Base-by-base conservation (phyloP, 306 rosid genomes). In the Vicia sativa region DNA sequence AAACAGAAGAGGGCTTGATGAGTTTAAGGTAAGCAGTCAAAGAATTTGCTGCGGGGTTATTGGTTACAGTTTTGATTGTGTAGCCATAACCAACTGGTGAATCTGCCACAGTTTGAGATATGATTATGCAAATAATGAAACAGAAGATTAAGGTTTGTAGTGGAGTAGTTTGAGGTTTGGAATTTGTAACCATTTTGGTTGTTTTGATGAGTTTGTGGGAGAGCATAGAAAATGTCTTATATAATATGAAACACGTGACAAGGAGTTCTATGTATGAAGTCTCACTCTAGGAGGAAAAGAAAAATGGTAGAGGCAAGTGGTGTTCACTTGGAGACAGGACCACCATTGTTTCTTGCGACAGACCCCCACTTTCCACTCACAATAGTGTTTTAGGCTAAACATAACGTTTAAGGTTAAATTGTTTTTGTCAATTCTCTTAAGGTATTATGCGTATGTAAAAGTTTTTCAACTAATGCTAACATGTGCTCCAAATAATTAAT, bases 1-100 rank as follows among this genome's bases (percentile, higher is more conserved):
- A 86, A 16, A 82, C 64, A 13, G 85, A 50, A 37, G 96, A 82
- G 10, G 75, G 7, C 1, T 85, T 73, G 82, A 83, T 76, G 67
- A 92, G 87, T 29, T 29, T 61, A 75, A 92, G 96, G 77, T 67
- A 15, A n/a, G 95, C 91, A 13, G 78, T 78, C 61, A 89, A 67
- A 11, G 84, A 65, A 23, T 77, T 52, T 0, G 67, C 55, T 0
- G 80, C 50, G 12, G 69, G 50, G 41, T 74, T 62, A 16, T 14
- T 48, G 26, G 6, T 21, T 7, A 74, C 79, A 3, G 81, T 80
- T 23, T 45, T 39, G 53, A 92, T 48, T 8, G 12, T 67, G 77
- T 89, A 92, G 46, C 96, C 98, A 74, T 70, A 78, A 29, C 92
- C 95, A 56, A 82, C 54, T 25, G 15, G 28, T 19, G 77, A 58